Conservation (phyloP, 2,329 filamentous ascomycete species). For the Pyricularia pennisetigena region DNA sequence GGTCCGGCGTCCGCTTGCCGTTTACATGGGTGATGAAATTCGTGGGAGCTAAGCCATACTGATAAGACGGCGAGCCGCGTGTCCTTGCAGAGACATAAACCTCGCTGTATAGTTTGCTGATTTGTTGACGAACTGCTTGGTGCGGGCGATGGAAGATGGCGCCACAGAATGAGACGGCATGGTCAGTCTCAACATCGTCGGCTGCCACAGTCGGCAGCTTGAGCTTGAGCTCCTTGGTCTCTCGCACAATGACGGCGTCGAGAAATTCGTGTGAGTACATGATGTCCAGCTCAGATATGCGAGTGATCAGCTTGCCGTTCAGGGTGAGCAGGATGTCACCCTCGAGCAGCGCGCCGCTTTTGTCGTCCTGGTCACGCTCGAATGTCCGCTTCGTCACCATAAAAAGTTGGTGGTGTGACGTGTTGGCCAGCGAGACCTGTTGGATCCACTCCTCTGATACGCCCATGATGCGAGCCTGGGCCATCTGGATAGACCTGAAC, state of each 20-base stretch:
- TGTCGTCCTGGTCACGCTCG: conserved; percentile 31
- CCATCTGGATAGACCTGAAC: conserved; percentile 92
- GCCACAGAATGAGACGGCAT: conserved; percentile 89
- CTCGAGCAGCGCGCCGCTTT: conserved; percentile 59
- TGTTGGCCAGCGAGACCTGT: conserved; percentile 79
- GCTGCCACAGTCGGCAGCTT: conserved; percentile 79
- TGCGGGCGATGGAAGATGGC: conserved; percentile 89
- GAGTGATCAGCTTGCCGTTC: conserved; percentile 86
- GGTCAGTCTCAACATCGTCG: conserved; percentile 83
- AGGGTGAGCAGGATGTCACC: conserved; percentile 88
- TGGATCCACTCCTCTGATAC: conserved; percentile 94
- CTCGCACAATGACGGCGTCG: conserved; percentile 77
- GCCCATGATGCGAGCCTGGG: conserved; percentile 93
- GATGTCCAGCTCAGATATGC: conserved; percentile 84
- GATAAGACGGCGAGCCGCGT: conserved; percentile 73
- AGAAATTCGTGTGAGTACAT: conserved; percentile 88
- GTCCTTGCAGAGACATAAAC: conserved; percentile 89
- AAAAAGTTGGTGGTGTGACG: conserved; percentile 90
- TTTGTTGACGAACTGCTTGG: conserved; percentile 93
- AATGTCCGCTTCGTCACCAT: conserved; percentile 83
- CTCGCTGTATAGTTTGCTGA: conserved; percentile 90
- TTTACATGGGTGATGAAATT: conserved; percentile 98
- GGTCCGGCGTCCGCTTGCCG: conserved; percentile 70
- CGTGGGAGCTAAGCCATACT: conserved; percentile 87
- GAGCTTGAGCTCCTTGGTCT: conserved; percentile 68